Base-by-base conservation (phyloP, 2,329 filamentous ascomycete species). In the Gyromitra esculenta region DNA sequence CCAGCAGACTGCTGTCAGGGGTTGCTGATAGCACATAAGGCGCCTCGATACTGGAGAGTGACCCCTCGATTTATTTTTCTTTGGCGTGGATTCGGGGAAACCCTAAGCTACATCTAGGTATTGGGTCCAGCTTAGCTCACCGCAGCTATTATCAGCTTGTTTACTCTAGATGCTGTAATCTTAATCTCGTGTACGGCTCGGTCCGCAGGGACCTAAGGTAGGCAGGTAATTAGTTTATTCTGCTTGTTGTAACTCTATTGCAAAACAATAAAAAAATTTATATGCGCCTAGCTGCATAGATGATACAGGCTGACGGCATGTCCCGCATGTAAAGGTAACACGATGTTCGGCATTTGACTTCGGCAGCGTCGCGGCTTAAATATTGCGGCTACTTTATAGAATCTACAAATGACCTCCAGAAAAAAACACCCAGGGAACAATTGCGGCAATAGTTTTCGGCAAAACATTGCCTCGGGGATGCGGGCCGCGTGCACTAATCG, bases 291-390 rank as follows among this genome's bases (percentile, higher is more conserved):
- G 43, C 43, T 45, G 11, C 9, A 45, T 45, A 5, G 11, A 45
- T 45, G 43, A 45, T 31, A 39, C 18, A 48, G 25, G 25, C 6
- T 45, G 43, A 39, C 21, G 43, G 31, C 39, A 31, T 21, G 11
- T 54, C 8, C 45, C 25, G 48, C 48, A 54, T 54, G 45, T 1
- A n/a, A 66, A 31, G 50, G 50, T 25, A 39, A 21, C 21, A 57
- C 64, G 5, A 67, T 8, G 6, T 2, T 18, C 64, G 64, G 64
- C 64, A 67, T 15, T 67, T 67, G 50, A 43, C 15, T 57, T 45
- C 64, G 64, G 64, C 64, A 67, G 5, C 5, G 21, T 5, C 45
- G 37, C 52, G 64, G 50, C 37, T 66, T 67, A 66, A 39, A 54
- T 41, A 66, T 18, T 8, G 48, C 7, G n/a, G 7, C 48, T 8